These are phyloP conservation scores for Globisporangium cylindrosporum DNA, from an alignment of 352 stramenopile genomes.

Conservation along the genomic window DNA sequence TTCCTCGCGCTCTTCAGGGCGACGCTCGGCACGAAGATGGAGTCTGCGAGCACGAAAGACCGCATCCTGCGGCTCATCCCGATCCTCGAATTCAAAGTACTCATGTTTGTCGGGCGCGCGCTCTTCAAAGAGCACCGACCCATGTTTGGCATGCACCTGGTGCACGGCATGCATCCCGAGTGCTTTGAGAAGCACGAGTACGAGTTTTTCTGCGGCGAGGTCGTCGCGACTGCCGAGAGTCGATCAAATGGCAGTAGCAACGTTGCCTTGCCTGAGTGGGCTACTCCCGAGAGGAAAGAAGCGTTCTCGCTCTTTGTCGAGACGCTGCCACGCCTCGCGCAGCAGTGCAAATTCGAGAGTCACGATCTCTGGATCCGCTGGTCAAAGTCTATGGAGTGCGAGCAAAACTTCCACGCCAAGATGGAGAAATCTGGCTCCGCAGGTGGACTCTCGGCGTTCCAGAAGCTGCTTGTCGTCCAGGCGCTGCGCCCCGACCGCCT, in stretches of 20 bases:
- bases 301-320: constrained; percentile 76
- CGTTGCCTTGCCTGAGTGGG: constrained; percentile 62
- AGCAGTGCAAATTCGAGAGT: constrained; percentile 82
- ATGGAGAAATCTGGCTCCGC: constrained; percentile 54
- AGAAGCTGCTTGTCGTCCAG: constrained; percentile 92
- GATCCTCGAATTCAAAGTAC: constrained; percentile 85
- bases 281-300: constrained; percentile 82
- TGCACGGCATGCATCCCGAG: constrained; percentile 91
- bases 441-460: constrained; percentile 80
- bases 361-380: constrained; percentile 88
- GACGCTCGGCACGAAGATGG: constrained; percentile 82
- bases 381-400: constrained; percentile 86
- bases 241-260: background rate
- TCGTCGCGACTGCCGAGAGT: constrained; percentile 41
- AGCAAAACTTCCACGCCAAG: constrained; percentile 89
- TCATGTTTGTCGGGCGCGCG: constrained; percentile 91
- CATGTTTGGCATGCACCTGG: constrained; percentile 94
- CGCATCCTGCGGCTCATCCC: constrained; percentile 81
- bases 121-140: constrained; percentile 93
- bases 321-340: constrained; percentile 62
- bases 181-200: constrained; percentile 93
- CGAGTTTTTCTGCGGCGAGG: constrained; percentile 89
- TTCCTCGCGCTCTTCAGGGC: constrained; percentile 89
- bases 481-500: constrained; percentile 89
- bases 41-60: constrained; percentile 67